These are phyloP conservation scores for Apiotrichum brassicae DNA, from an alignment of 1,284 basidiomycete genomes.

Conservation along the genomic window DNA sequence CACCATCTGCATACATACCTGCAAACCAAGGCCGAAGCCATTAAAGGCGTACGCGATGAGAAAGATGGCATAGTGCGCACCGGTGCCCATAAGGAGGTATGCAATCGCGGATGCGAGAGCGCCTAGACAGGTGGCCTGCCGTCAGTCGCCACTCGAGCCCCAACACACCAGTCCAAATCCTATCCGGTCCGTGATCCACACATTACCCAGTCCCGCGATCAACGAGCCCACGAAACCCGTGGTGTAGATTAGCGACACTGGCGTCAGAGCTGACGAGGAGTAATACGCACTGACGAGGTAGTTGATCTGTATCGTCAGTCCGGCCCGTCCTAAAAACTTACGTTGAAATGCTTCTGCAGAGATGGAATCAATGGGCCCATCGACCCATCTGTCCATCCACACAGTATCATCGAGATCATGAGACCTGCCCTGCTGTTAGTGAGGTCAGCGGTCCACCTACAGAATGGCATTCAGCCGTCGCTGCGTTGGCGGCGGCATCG, in stretches of 20 bases:
- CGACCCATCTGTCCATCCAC: slow-evolving; percentile 17
- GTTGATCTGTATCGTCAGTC: slow-evolving; percentile 9
- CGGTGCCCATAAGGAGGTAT: slow-evolving; percentile 9
- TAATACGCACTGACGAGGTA: slow-evolving; percentile 18
- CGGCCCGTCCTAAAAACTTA: background rate
- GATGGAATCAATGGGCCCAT: slow-evolving; percentile 15
- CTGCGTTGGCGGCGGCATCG: slow-evolving; percentile 3
- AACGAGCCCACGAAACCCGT: slow-evolving; percentile 9
- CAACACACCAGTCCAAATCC: slow-evolving; percentile 57
- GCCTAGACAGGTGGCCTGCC: slow-evolving; percentile 4
- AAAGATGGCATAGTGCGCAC: slow-evolving; percentile 12
- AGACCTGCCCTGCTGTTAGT: slow-evolving; percentile 10
- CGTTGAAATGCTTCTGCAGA: slow-evolving; percentile 16
- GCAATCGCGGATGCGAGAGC: slow-evolving; percentile 5
- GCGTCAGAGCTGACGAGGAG: slow-evolving; percentile 1
- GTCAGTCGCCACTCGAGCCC: background rate
- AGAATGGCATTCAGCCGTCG: background rate
- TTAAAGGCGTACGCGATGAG: slow-evolving; percentile 11
- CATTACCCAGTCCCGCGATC: slow-evolving; percentile 43
- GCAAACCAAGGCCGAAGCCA: slow-evolving; percentile 12
- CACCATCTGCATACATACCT: slow-evolving; percentile 3
- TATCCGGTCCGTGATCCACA: slow-evolving; percentile 54
- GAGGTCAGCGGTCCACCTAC: background rate
- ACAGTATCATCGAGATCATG: slow-evolving; percentile 13
- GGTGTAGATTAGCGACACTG: slow-evolving; percentile 15